phyloP scores from a whole-genome alignment of 2,329 filamentous ascomycete genomes.

The Hymenoscyphus occultus region DNA sequence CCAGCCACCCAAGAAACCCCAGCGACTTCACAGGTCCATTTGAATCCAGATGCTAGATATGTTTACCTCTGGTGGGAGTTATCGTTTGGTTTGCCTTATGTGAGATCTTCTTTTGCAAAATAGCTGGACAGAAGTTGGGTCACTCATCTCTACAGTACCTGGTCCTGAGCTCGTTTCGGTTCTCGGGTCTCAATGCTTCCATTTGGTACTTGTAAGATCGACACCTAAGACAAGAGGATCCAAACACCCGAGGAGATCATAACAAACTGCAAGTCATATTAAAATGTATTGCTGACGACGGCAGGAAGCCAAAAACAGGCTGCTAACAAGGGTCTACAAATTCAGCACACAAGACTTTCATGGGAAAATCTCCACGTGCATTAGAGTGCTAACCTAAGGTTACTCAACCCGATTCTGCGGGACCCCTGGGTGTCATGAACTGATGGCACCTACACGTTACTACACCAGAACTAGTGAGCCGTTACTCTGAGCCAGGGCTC shows the following conservation, averaged over 20 bases:
- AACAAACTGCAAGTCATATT: conserved; percentile 1
- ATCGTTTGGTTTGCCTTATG: not conserved
- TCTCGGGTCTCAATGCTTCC: not conserved
- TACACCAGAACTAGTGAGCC: not conserved
- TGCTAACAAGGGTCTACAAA: not conserved
- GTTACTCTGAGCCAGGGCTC: not conserved
- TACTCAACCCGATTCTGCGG: not conserved
- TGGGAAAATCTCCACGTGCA: not conserved
- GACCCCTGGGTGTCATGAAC: not conserved
- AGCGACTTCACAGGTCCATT: not conserved
- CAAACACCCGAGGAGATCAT: conserved; percentile 3
- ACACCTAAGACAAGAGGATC: not conserved
- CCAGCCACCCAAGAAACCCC: no score
- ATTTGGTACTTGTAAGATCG: not conserved
- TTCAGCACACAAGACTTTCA: not conserved
- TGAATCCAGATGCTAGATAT: not conserved
- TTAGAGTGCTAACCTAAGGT: not conserved
- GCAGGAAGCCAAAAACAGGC: not conserved
- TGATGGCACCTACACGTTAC: not conserved
- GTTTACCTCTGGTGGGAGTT: not conserved
- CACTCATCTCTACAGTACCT: not conserved
- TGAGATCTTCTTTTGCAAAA: not conserved
- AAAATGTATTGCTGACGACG: not conserved
- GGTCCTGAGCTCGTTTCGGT: not conserved
- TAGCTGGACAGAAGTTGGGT: not conserved